Evolutionary conservation across 2,329 filamentous ascomycete species (phyloP), one percentile per base, ranked within the genome.

Genomic region (Bisporella sp.): DNA sequence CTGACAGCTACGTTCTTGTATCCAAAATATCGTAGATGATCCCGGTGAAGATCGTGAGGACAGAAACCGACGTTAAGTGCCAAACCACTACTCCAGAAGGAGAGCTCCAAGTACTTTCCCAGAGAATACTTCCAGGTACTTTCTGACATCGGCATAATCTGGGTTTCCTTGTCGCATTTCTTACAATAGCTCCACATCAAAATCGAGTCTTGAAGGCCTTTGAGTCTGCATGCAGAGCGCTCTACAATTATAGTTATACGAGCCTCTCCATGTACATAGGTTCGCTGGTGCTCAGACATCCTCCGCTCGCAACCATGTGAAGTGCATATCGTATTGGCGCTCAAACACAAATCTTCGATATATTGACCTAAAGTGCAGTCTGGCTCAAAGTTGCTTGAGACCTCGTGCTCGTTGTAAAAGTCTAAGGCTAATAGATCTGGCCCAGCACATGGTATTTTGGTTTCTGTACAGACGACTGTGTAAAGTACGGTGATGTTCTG

Each of bases 141-240:
- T 50, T 90, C 84, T 1, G 92, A 96, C 89, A 99, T 96, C 32
- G 85, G 84, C 58, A 88, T 87, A 45, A 91, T 84, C 39, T 89
- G 87, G 0, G 92, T 95, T 65, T 97, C 91, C 58, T 89, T 89
- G 47, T 88, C 85, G 67, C 95, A 99, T 31, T 88, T 77, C 61
- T 95, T 93, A 72, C 93, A 99, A 60, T 86, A 89, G 58, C 89
- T 97, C 95, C 95, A 99, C 89, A 99, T 96, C 51, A 91, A 79
- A 50, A 99, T 95, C 3, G 84, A 87, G 56, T 88, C 81, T 65
- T 80, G 77, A 68, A 84, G 69, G 1, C 81, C 77, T 53, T 79
- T 77, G 54, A 87, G 71, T 57, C 85, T 82, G 35, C 81, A 77
- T 42, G 84, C 75, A 55, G 83, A 84, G 32, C 82, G 84, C 63